Conservation (phyloP, 2,329 filamentous ascomycete species). For the Aspergillus hiratsukae region DNA sequence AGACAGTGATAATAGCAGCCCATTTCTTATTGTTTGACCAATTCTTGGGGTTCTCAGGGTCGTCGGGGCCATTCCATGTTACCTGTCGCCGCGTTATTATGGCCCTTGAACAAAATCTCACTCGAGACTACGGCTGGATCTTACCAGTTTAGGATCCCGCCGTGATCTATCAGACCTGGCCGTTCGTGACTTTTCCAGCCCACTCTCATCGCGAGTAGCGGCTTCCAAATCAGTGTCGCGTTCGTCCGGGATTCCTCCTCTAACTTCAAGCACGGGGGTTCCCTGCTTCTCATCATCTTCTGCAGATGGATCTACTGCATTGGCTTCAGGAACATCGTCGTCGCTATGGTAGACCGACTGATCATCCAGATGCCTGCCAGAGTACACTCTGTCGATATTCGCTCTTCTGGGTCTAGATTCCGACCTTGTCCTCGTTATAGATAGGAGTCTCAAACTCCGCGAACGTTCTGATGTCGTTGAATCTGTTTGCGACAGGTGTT, state of each 20-base stretch:
- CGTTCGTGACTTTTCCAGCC: conserved; percentile 22
- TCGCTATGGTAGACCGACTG: conserved; percentile 28
- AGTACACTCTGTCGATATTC: conserved; percentile 24
- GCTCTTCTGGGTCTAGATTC: conserved; percentile 10
- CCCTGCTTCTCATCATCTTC: conserved; percentile 10
- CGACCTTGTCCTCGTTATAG: conserved; percentile 12
- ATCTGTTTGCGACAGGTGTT: conserved; percentile 2
- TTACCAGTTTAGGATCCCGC: conserved; percentile 24
- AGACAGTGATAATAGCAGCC: conserved; percentile 52
- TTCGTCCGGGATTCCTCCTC: conserved; percentile 23
- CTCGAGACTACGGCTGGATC: not conserved
- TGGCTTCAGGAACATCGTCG: conserved; percentile 9
- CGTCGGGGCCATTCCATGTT: conserved; percentile 51
- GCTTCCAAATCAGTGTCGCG: conserved; percentile 25
- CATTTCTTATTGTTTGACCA: conserved; percentile 56
- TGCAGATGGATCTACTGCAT: conserved; percentile 3
- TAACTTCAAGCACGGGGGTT: conserved; percentile 19
- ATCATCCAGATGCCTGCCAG: conserved; percentile 31
- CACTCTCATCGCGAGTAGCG: conserved; percentile 2
- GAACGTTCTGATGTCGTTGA: conserved; percentile 1
- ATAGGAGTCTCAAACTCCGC: conserved; percentile 2
- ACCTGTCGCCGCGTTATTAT: conserved; percentile 23
- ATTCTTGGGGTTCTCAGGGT: conserved; percentile 47
- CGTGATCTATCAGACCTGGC: conserved; percentile 16
- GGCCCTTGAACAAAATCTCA: not conserved